phyloP scores from a whole-genome alignment of 148 eudicot species.

The Agrostemma githago region DNA sequence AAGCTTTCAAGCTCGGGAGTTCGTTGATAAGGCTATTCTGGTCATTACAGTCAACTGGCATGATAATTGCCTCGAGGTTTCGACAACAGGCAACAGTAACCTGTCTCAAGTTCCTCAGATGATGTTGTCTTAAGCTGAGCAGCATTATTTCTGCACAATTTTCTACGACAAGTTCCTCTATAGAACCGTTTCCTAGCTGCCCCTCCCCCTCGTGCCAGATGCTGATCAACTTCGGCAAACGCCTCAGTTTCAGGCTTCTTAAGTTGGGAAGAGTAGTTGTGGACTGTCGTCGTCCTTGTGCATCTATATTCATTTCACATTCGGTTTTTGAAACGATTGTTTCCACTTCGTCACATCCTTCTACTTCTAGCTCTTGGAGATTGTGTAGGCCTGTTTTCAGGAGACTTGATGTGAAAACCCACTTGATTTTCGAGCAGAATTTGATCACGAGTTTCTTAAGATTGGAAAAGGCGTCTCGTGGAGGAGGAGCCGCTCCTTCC shows the following conservation, averaged over 20 bases:
- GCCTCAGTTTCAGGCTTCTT: slow-evolving; percentile 15
- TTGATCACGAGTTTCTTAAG: slow-evolving; percentile 24
- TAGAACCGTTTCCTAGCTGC: slow-evolving; percentile 14
- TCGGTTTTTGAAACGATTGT: slow-evolving; percentile 11
- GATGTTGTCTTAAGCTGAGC: neutral
- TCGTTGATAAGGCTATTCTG: slow-evolving; percentile 5
- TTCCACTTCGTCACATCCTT: slow-evolving; percentile 24
- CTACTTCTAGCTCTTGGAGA: slow-evolving; percentile 27
- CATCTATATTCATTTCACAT: neutral
- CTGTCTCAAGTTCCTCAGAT: slow-evolving; percentile 20
- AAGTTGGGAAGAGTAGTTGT: slow-evolving; percentile 20
- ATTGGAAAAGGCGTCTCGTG: slow-evolving; percentile 20
- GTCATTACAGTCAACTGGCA: slow-evolving; percentile 2
- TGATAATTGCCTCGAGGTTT: slow-evolving; percentile 15
- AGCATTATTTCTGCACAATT: slow-evolving; percentile 17
- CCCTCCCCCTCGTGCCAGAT: slow-evolving; percentile 14
- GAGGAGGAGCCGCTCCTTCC: slow-evolving; percentile 13
- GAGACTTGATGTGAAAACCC: slow-evolving; percentile 17
- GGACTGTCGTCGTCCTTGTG: neutral
- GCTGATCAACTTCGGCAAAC: slow-evolving; percentile 20
- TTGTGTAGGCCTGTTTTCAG: slow-evolving; percentile 13
- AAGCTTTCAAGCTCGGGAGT: slow-evolving; percentile 17
- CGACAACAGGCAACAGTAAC: slow-evolving; percentile 15
- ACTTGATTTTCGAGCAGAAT: slow-evolving; percentile 27
- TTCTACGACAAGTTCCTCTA: slow-evolving; percentile 18